Percentiles rank a stretch among this genome's conserved stretches.
Evolutionary conservation across 2,329 filamentous ascomycete genomes (phyloP).

Genomic region (Ophiocordyceps camponoti-leonardi): DNA sequence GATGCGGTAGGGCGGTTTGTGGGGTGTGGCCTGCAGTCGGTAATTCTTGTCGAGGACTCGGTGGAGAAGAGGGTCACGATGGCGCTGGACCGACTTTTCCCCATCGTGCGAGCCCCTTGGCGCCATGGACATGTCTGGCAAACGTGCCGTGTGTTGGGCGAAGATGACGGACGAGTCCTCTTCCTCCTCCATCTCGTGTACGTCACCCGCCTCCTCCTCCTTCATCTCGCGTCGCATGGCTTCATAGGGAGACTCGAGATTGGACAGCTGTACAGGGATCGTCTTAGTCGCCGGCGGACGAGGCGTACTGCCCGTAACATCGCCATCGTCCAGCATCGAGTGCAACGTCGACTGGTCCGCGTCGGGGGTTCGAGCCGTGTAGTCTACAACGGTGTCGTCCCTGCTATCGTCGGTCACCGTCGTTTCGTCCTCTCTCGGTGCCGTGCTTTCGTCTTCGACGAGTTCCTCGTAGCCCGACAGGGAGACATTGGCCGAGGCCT

Average conservation of each 20-base stretch:
- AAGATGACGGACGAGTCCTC: slow-evolving; percentile 30
- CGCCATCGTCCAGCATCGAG: slow-evolving; percentile 49
- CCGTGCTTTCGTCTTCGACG: slow-evolving; percentile 29
- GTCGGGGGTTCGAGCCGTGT: slow-evolving; percentile 20
- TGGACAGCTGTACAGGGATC: slow-evolving; percentile 36
- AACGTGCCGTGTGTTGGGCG: slow-evolving; percentile 32
- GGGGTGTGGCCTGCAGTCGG: slow-evolving; percentile 80
- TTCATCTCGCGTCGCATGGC: slow-evolving; percentile 48
- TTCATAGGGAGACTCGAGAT: slow-evolving; percentile 64
- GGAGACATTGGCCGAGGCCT: slow-evolving; percentile 93
- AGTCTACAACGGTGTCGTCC: slow-evolving; percentile 34
- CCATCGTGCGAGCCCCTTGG: slow-evolving; percentile 24
- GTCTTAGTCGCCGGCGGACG: slow-evolving; percentile 35
- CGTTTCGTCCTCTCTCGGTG: slow-evolving; percentile 13
- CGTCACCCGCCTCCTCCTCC: slow-evolving; percentile 19
- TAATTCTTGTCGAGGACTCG: slow-evolving; percentile 92
- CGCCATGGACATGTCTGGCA: slow-evolving; percentile 48
- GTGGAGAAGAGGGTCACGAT: slow-evolving; percentile 68
- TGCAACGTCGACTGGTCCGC: slow-evolving; percentile 18
- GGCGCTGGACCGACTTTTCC: slow-evolving; percentile 16
- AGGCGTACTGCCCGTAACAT: slow-evolving; percentile 51
- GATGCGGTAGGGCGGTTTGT: slow-evolving; percentile 32
- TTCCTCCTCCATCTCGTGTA: slow-evolving; percentile 19
- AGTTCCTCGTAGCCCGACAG: slow-evolving; percentile 86
- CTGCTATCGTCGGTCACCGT: slow-evolving; percentile 32